These are phyloP conservation scores for Suillus subaureus DNA, from an alignment of 768 basidiomycete genomes.

Conservation along the genomic window DNA sequence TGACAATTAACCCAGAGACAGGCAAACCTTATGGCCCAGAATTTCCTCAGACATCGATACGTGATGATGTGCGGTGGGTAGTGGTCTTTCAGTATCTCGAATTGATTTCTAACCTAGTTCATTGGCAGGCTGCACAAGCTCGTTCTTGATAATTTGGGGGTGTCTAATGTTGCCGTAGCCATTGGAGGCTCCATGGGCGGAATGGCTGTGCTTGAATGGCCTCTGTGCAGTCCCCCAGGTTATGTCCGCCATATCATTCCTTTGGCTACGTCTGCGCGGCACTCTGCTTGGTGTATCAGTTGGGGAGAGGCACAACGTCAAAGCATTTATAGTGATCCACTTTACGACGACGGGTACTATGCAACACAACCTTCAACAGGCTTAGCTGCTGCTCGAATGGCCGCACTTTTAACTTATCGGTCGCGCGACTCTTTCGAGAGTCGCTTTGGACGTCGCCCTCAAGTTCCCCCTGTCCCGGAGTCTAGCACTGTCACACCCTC, in stretches of 20 bases:
- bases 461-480: conserved; percentile 34
- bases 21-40: conserved; percentile 84
- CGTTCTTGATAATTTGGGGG: conserved; percentile 81
- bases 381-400: conserved; percentile 92
- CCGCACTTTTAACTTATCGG: conserved; percentile 91
- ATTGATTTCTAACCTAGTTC: neutral
- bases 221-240: conserved; percentile 73
- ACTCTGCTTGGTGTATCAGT: conserved; percentile 98
- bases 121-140: conserved; percentile 75
- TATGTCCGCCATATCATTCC: conserved; percentile 86
- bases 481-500: conserved; percentile 39
- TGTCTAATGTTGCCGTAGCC: conserved; percentile 80
- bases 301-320: conserved; percentile 99
- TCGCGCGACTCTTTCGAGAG: conserved; percentile 93
- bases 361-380: conserved; percentile 75
- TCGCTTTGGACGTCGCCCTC: conserved; percentile 86
- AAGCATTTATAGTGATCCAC: conserved; percentile 94
- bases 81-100: conserved; percentile 7
- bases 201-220: conserved; percentile 97
- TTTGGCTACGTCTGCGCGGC: conserved; percentile 92
- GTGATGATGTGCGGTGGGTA: conserved; percentile 92
- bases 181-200: conserved; percentile 99
- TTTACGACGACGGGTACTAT: conserved; percentile 88
- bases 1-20: conserved; percentile 80
- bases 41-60: conserved; percentile 88